Evolutionary conservation across 768 basidiomycete species (phyloP).

Genomic region (Fibroporia radiculosa): DNA sequence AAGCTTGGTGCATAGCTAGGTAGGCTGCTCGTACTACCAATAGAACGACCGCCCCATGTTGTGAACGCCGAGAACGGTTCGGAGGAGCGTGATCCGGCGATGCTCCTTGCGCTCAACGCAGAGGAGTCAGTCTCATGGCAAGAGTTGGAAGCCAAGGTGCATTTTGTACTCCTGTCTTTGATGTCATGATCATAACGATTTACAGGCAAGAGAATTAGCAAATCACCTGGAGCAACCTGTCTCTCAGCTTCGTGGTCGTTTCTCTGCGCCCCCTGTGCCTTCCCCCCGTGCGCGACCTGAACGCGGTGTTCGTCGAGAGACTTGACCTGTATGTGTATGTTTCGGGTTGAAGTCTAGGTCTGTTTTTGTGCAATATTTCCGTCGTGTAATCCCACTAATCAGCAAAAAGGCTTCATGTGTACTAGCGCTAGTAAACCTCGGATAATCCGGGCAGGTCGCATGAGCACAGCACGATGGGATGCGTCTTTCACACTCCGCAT

Average conservation of each 20-base stretch:
- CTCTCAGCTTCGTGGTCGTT: constrained; percentile 12
- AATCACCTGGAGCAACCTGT: constrained; percentile 20
- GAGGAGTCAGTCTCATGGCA: constrained; percentile 58
- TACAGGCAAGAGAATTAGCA: constrained; percentile 17
- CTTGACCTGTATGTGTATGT: not conserved
- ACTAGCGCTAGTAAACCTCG: too few species aligned
- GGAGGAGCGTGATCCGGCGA: constrained; percentile 39
- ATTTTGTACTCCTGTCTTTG: not conserved
- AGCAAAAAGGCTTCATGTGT: too few species aligned
- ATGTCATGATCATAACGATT: not conserved
- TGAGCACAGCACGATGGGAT: too few species aligned
- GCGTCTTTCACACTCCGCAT: too few species aligned
- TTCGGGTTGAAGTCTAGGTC: too few species aligned
- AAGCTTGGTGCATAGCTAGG: constrained; percentile 43
- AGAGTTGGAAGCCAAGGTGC: constrained; percentile 53
- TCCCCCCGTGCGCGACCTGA: constrained; percentile 12
- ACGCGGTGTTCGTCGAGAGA: constrained; percentile 6
- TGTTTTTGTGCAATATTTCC: too few species aligned
- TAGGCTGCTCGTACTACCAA: constrained; percentile 58
- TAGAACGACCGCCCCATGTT: constrained; percentile 24
- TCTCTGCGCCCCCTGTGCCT: constrained; percentile 12
- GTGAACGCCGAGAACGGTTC: constrained; percentile 14
- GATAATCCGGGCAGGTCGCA: too few species aligned
- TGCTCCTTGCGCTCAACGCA: constrained; percentile 66
- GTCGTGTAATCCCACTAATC: too few species aligned